Evolutionary conservation across 2,329 filamentous ascomycete genomes (phyloP).

Genomic region (Colletotrichum cuscutae): DNA sequence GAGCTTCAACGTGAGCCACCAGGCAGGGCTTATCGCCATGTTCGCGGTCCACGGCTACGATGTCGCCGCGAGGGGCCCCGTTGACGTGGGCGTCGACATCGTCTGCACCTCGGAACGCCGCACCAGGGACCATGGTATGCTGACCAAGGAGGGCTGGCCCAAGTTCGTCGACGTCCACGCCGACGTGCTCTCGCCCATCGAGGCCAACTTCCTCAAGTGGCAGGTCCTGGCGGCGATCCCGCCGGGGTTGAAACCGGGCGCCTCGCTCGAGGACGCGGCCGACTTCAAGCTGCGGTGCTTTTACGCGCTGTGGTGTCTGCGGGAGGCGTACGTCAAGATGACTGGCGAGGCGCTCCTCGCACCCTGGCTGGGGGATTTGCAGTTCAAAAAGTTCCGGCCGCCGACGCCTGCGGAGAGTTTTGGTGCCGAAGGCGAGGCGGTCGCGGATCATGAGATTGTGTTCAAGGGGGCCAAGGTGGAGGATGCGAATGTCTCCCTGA

Average conservation of each 20-base stretch:
- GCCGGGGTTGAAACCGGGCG: constrained; percentile 37
- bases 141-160: constrained; percentile 67
- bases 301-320: constrained; percentile 82
- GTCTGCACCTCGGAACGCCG: constrained; percentile 79
- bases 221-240: constrained; percentile 44
- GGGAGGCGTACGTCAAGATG: constrained; percentile 86
- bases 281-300: constrained; percentile 76
- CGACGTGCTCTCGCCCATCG: constrained; percentile 73
- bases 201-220: constrained; percentile 70
- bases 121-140: constrained; percentile 68
- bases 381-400: constrained; percentile 73
- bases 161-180: constrained; percentile 77
- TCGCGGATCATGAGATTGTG: constrained; percentile 49
- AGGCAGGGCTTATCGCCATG: constrained; percentile 78
- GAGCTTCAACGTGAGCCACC: constrained; percentile 83
- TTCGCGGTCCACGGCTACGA: constrained; percentile 60
- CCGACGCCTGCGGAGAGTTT: constrained; percentile 51
- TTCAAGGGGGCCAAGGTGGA: constrained; percentile 51
- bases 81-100: constrained; percentile 77
- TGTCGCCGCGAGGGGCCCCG: constrained; percentile 24
- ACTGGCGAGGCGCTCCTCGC: constrained; percentile 82
- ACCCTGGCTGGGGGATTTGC: constrained; percentile 75
- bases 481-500: constrained; percentile 54
- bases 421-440: constrained; percentile 47
- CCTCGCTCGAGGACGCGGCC: constrained; percentile 51